Evolutionary conservation across 129 eudicot species (phyloP), one percentile per base, ranked within the genome.

Genomic region (Saussurea involucrata): DNA sequence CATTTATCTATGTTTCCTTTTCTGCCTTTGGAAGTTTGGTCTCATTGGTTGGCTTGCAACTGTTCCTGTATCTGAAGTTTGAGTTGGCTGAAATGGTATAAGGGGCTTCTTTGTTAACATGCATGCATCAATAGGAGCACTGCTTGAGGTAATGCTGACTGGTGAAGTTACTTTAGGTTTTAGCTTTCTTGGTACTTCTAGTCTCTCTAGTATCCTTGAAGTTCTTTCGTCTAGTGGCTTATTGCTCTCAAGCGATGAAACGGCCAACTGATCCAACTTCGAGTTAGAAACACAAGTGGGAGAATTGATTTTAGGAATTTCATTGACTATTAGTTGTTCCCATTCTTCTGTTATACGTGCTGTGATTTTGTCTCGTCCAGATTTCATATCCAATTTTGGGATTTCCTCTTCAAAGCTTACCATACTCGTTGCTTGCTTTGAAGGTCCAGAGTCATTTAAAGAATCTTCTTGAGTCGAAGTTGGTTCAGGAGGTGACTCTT

Each of bases 151-250:
- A n/a, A 37, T 49, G 20, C 66, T 49, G 24, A 75, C 74, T 9
- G 93, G 97, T 29, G 96, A 90, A 78, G 72, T 55, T 44, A 72
- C 63, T 81, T 87, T 95, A 31, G 87, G 73, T 75, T 92, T 91
- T 32, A 88, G 84, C 86, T 95, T 92, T 82, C 84, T 88, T 13
- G 99, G 99, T 78, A 82, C 69, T 78, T 92, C 97, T 79, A 95
- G 87, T 33, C 99, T 89, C 84, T 95, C 96, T 27, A 89, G 80
- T 80, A 93, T 93, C 78, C 91, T 84, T 67, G 98, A 82, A 73
- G 96, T 91, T 80, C 88, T 89, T 63, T 85, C 92, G 76, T 91
- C 97, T 36, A 83, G 24, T 68, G 83, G 90, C 75, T 79, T 91
- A 80, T 77, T 77, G 78, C 55, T 84, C 53, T 84, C 88, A 18